Evolutionary conservation across 2,329 filamentous ascomycete species (phyloP), one percentile per base, ranked within the genome.

Genomic region (Scedosporium minutisporum): DNA sequence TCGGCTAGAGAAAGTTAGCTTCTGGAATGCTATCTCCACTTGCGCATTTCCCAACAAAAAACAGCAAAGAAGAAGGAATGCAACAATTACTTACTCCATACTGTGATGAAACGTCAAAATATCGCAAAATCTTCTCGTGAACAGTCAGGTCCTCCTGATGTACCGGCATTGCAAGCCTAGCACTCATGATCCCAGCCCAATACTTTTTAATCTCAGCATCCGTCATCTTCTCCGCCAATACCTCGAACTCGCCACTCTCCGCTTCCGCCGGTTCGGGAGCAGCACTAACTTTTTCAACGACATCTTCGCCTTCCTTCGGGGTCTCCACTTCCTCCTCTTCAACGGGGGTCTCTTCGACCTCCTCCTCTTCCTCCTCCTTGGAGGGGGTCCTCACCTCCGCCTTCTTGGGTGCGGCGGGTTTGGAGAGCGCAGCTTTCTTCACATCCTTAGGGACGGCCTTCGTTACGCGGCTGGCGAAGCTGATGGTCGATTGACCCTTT

Each of bases 71-170:
- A 38, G 10, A 2, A 23, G 53, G 21, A 18, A 48, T 12, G 41
- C n/a, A 46, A 38, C 9, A 14, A 59, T 9, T n/a, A 86, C 90
- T 78, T 85, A 96, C 92, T 63, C 95, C 95, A 73, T 90, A 99
- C 70, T 96, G 90, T 64, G 84, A 90, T 70, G 88, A 95, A 67
- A 96, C 88, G 73, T 99, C 95, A 75, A 95, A 99, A 72, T 96
- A 90, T 66, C 93, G 81, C 69, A 97, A 75, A 27, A 97, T 86
- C 79, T 93, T 96, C 80, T 97, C 93, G 63, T 88, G 81, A 57
- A 89, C 67, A 10, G 80, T 82, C 67, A 97, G 71, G 2, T 81
- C 87, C 68, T 87, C 75, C 75, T 96, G 91, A 70, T 97, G 95
- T 42, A 96, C 86, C 68, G 88, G 78, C 51, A 84, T 83, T 18